phyloP scores from a whole-genome alignment of 495 filamentous ascomycete genomes.

The Trichoderma orchidacearum region DNA sequence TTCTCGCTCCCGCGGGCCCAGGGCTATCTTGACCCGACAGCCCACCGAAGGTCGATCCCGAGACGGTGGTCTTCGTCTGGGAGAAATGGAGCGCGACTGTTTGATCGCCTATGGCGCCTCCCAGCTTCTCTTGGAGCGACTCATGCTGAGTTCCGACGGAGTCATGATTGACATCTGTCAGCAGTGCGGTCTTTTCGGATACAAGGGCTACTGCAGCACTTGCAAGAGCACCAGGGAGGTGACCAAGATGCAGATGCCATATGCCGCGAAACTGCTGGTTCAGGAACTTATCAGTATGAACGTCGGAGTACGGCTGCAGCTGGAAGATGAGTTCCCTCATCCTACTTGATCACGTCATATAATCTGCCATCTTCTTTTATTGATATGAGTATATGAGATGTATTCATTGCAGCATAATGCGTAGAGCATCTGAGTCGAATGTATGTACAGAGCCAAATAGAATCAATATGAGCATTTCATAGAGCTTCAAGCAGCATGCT shows the following conservation, averaged over 20 bases:
- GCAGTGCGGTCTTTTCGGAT: constrained; percentile 86
- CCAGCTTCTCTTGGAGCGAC: constrained; percentile 80
- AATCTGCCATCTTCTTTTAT: not conserved
- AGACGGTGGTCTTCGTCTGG: constrained; percentile 82
- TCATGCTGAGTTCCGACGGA: constrained; percentile 88
- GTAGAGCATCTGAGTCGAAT: not conserved
- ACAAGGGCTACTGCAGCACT: constrained; percentile 80
- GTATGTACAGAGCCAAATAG: not conserved
- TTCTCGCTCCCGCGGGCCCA: constrained; percentile 76
- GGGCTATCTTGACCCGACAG: constrained; percentile 85
- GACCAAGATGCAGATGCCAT: constrained; percentile 90
- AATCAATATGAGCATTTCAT: not conserved
- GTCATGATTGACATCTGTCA: constrained; percentile 89
- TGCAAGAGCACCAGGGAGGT: constrained; percentile 73
- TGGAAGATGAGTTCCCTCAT: constrained; percentile 84
- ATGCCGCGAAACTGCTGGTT: constrained; percentile 91
- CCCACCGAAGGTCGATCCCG: constrained; percentile 91
- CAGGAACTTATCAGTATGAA: constrained; percentile 98
- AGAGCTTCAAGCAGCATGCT: too few relatives aligned
- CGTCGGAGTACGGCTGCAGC: constrained; percentile 67
- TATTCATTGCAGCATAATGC: not conserved
- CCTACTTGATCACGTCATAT: constrained; percentile 24
- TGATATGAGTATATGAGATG: not conserved
- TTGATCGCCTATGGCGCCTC: constrained; percentile 90
- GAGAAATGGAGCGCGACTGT: constrained; percentile 98